Conservation (phyloP, 352 stramenopile genomes). For the Globisporangium splendens region DNA sequence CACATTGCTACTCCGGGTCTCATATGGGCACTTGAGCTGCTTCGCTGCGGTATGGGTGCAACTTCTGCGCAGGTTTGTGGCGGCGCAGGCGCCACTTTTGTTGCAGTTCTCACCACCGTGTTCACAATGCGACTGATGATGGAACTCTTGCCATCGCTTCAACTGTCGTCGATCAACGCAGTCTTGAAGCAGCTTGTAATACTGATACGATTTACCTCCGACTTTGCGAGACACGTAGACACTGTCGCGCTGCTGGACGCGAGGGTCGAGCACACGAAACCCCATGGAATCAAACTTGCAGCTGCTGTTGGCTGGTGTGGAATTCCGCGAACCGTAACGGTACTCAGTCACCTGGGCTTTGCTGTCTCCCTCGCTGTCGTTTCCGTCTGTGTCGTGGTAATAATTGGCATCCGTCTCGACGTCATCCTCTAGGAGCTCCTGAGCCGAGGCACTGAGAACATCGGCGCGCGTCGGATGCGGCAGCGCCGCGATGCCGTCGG, state of each 20-base stretch:
- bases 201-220: conserved; percentile 30
- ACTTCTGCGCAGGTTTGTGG: no score
- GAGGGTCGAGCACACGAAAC: conserved; percentile 44
- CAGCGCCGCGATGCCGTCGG: conserved; percentile 42
- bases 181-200: conserved; percentile 44
- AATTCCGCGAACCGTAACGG: conserved; percentile 7
- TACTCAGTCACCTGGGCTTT: background rate
- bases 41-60: no score
- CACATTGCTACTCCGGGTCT: background rate
- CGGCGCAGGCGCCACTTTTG: background rate
- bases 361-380: conserved; percentile 1
- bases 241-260: conserved; percentile 16
- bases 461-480: conserved; percentile 34
- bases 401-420: conserved; percentile 1
- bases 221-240: background rate
- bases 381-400: conserved; percentile 1
- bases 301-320: background rate
- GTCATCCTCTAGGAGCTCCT: conserved; percentile 34
- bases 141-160: conserved; percentile 25
- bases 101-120: background rate
- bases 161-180: conserved; percentile 40
- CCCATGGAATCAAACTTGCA: conserved; percentile 41
- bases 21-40: conserved; percentile 8
- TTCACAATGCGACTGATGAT: background rate
- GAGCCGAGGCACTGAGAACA: conserved; percentile 31